phyloP scores from a whole-genome alignment of 2,329 filamentous ascomycete species.

The Pseudocercospora musae region DNA sequence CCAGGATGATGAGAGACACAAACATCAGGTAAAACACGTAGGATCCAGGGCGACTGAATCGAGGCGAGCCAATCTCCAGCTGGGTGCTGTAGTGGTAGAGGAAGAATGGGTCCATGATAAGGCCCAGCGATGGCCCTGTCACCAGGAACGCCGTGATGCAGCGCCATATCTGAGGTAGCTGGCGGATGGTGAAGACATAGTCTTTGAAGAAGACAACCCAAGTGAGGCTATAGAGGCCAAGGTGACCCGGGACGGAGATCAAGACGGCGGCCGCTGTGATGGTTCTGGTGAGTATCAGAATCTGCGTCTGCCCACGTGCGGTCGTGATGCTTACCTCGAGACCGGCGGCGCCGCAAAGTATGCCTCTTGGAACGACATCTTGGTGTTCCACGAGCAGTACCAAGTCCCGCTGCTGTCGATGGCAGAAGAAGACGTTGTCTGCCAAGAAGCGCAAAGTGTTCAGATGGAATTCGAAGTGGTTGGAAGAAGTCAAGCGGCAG shows the following conservation, averaged over 20 bases:
- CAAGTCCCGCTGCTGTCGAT: neutral
- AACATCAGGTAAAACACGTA: slow-evolving; percentile 78
- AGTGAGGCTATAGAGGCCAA: slow-evolving; percentile 51
- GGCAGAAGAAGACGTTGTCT: slow-evolving; percentile 1
- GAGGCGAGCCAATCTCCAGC: slow-evolving; percentile 67
- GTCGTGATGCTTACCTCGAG: slow-evolving; percentile 52
- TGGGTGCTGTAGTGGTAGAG: slow-evolving; percentile 74
- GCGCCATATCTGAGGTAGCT: slow-evolving; percentile 61
- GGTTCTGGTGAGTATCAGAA: slow-evolving; percentile 60
- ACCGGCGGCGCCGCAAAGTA: slow-evolving; percentile 63
- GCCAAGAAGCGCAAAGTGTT: neutral
- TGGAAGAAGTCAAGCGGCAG: neutral
- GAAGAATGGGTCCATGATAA: slow-evolving; percentile 73
- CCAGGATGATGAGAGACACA: slow-evolving; percentile 67
- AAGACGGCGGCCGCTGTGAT: slow-evolving; percentile 62
- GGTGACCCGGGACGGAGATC: slow-evolving; percentile 60
- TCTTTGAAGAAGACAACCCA: slow-evolving; percentile 56
- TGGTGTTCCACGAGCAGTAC: neutral
- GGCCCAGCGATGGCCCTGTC: slow-evolving; percentile 53
- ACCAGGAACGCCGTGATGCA: slow-evolving; percentile 57
- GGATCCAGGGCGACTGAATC: slow-evolving; percentile 73
- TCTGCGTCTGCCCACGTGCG: slow-evolving; percentile 20
- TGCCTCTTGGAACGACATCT: slow-evolving; percentile 26
- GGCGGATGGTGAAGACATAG: slow-evolving; percentile 46
- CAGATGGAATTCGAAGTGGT: slow-evolving; percentile 1